Conservation (phyloP, 148 eudicot genomes). For the Vaccinium corymbosum region DNA sequence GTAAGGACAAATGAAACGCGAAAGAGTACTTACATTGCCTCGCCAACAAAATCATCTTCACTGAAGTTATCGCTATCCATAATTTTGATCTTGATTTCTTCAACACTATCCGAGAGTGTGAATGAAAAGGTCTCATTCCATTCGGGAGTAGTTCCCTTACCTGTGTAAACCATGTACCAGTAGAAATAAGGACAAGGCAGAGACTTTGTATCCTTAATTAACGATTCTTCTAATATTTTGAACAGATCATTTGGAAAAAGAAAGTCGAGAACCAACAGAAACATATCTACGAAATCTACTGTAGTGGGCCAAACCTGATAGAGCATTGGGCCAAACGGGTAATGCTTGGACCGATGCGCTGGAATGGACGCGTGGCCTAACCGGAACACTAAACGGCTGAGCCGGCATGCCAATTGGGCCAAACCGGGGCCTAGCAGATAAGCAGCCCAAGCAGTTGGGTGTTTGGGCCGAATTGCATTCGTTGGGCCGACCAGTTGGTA, state of each 20-base stretch:
- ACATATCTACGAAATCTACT: not conserved
- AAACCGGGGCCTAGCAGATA: too few relatives aligned
- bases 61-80: constrained; percentile 61
- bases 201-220: not conserved
- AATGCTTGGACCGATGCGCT: too few relatives aligned
- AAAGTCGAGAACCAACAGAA: not conserved
- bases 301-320: too few relatives aligned
- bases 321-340: too few relatives aligned
- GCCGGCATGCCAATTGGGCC: too few relatives aligned
- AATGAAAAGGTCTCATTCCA: constrained; percentile 88
- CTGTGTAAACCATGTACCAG: constrained; percentile 35
- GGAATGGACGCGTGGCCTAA: too few relatives aligned
- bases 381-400: too few relatives aligned
- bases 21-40: constrained; percentile 45
- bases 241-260: not conserved
- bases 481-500: too few relatives aligned
- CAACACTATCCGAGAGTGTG: constrained; percentile 37
- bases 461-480: too few relatives aligned
- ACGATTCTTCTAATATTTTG: not conserved
- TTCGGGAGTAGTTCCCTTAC: constrained; percentile 52
- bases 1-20: not conserved
- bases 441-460: too few relatives aligned
- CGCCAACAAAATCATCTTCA: constrained; percentile 73
- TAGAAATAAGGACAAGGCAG: not conserved
- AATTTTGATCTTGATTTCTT: constrained; percentile 49